These are phyloP conservation scores for Pseudodiploospora longispora DNA, from an alignment of 2,329 filamentous ascomycete genomes.

Conservation along the genomic window DNA sequence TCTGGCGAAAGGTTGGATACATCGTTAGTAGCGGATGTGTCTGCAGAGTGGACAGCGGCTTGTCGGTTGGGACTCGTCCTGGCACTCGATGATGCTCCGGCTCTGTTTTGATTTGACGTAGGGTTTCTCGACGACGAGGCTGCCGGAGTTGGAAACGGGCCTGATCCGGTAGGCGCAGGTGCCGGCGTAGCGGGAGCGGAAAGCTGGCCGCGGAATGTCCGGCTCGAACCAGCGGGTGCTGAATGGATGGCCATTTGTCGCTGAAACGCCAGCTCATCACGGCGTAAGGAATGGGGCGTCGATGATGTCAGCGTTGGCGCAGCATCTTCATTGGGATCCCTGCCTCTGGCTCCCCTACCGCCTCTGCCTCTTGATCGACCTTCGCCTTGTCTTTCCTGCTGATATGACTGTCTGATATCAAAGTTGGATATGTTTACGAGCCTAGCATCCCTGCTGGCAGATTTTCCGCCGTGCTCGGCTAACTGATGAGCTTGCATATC, in stretches of 20 bases:
- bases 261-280: constrained; percentile 88
- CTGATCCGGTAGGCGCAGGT: constrained; percentile 15
- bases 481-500: constrained; percentile 92
- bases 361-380: constrained; percentile 28
- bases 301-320: constrained; percentile 63
- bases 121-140: constrained; percentile 2
- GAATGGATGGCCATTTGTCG: constrained; percentile 86
- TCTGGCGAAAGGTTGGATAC: constrained; percentile 55
- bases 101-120: constrained; percentile 3
- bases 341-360: constrained; percentile 48
- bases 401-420: constrained; percentile 67
- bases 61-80: constrained; percentile 12
- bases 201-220: constrained; percentile 79
- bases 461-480: constrained; percentile 77
- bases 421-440: constrained; percentile 83
- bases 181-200: constrained; percentile 33
- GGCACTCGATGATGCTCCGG: background rate
- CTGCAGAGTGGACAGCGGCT: constrained; percentile 30
- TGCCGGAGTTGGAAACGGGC: constrained; percentile 12
- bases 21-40: constrained; percentile 43
- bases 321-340: constrained; percentile 80
- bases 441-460: constrained; percentile 73
- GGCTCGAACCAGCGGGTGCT: constrained; percentile 68
- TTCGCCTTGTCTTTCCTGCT: constrained; percentile 43
- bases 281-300: constrained; percentile 56